phyloP scores from a whole-genome alignment of 352 stramenopile genomes.

The Globisporangium cylindrosporum region DNA sequence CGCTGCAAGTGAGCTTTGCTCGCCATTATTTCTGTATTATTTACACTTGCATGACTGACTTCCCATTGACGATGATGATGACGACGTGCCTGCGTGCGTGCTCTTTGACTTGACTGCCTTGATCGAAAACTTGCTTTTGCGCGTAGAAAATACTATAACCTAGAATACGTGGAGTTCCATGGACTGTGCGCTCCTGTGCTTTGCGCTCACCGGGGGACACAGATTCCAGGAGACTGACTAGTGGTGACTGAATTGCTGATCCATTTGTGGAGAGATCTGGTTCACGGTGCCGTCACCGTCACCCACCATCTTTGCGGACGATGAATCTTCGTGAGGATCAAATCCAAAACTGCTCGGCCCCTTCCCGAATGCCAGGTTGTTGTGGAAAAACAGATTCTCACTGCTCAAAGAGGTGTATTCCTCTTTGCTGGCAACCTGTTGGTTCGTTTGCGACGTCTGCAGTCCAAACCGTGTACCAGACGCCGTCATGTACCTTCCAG shows the following conservation, averaged over 20 bases:
- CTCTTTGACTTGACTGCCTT: conserved; percentile 3
- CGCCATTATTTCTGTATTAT: conserved; percentile 2
- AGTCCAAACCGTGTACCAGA: conserved; percentile 3
- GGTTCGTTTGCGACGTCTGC: conserved; percentile 8
- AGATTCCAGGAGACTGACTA: not conserved
- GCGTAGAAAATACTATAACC: conserved; percentile 3
- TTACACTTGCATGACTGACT: conserved; percentile 3
- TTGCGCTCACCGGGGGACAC: not conserved
- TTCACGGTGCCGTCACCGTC: not conserved
- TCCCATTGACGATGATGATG: conserved; percentile 1
- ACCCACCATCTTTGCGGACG: not conserved
- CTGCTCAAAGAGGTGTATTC: conserved; percentile 13
- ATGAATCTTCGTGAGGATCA: conserved; percentile 6
- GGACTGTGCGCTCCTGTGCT: not conserved
- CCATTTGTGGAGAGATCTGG: not conserved
- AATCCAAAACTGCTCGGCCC: conserved; percentile 5
- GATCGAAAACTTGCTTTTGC: conserved; percentile 6
- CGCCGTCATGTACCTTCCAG: conserved; percentile 9
- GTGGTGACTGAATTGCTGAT: conserved; percentile 10
- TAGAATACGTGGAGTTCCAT: conserved; percentile 1
- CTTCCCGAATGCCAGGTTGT: conserved; percentile 5
- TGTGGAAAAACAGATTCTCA: conserved; percentile 16
- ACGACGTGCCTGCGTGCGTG: not conserved
- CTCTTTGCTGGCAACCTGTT: not conserved
- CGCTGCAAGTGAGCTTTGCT: conserved; percentile 3